Conservation (phyloP, 208 protist genomes). For the Wallacemonas collosoma region DNA sequence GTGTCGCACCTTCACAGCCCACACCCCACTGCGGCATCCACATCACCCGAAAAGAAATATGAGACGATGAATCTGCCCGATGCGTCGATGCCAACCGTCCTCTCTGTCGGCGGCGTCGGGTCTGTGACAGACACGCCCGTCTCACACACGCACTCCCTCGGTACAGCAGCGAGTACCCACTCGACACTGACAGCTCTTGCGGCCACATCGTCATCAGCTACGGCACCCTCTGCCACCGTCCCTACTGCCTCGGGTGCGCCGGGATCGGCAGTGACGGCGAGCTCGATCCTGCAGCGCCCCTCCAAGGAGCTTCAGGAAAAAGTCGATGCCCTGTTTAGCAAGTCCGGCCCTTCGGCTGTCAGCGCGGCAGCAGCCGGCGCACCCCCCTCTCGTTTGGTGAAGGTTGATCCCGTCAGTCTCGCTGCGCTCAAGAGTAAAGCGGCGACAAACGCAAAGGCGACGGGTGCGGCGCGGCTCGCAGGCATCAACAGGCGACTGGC, state of each 20-base stretch:
- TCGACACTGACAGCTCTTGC: too few relatives aligned
- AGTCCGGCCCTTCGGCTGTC: background rate
- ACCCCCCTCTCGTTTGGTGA: background rate
- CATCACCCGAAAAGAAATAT: background rate
- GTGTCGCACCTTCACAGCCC: too few relatives aligned
- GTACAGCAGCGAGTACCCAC: too few relatives aligned
- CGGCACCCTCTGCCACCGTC: too few relatives aligned
- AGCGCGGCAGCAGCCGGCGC: too few relatives aligned
- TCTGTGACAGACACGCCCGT: too few relatives aligned
- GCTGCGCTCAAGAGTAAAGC: background rate
- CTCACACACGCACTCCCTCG: too few relatives aligned
- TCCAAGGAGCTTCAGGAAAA: background rate
- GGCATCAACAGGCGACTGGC: background rate
- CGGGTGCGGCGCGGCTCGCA: background rate
- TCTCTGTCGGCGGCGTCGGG: background rate
- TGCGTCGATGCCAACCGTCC: background rate
- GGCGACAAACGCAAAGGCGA: background rate
- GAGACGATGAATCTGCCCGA: background rate
- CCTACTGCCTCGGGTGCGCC: too few relatives aligned
- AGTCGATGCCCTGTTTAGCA: background rate
- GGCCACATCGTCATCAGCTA: too few relatives aligned
- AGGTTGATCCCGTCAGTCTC: background rate
- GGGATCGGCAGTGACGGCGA: too few relatives aligned
- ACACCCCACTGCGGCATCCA: background rate
- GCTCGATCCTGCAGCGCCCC: background rate